phyloP scores from a whole-genome alignment of 345 rosid species.

The Salix dunnii region DNA sequence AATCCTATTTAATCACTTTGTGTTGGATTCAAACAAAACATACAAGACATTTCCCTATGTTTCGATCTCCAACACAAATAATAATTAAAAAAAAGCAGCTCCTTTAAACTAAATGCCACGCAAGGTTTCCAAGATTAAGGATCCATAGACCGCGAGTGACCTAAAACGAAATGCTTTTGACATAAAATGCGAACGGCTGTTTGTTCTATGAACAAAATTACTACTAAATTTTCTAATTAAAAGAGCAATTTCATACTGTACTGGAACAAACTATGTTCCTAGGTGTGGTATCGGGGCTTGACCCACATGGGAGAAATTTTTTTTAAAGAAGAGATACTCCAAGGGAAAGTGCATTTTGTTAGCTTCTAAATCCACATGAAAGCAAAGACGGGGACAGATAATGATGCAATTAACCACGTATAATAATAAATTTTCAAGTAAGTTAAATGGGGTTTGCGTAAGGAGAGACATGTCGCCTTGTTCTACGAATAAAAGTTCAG shows the following conservation, averaged over 20 bases:
- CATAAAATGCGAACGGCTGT: too few relatives aligned
- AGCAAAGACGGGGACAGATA: background rate
- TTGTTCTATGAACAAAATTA: background rate
- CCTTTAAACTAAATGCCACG: background rate
- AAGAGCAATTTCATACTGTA: background rate
- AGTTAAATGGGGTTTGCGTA: constrained; percentile 13
- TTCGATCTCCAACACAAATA: background rate
- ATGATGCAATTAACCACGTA: background rate
- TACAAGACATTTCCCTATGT: background rate
- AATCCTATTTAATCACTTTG: too few relatives aligned
- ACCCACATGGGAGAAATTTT: background rate
- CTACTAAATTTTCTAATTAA: background rate
- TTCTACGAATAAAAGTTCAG: constrained; percentile 4
- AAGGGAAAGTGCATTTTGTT: background rate
- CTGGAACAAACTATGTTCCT: background rate
- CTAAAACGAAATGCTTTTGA: background rate
- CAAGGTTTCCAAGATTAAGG: background rate
- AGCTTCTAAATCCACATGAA: background rate
- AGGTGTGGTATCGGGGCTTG: background rate
- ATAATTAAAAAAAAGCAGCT: too few relatives aligned
- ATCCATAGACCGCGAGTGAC: background rate
- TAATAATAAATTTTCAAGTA: background rate
- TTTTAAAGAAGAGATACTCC: background rate
- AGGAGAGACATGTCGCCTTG: constrained; percentile 20
- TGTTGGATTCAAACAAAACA: too few relatives aligned